Evolutionary conservation across 331 rosid species (phyloP).

Genomic region (Arachis monticola): DNA sequence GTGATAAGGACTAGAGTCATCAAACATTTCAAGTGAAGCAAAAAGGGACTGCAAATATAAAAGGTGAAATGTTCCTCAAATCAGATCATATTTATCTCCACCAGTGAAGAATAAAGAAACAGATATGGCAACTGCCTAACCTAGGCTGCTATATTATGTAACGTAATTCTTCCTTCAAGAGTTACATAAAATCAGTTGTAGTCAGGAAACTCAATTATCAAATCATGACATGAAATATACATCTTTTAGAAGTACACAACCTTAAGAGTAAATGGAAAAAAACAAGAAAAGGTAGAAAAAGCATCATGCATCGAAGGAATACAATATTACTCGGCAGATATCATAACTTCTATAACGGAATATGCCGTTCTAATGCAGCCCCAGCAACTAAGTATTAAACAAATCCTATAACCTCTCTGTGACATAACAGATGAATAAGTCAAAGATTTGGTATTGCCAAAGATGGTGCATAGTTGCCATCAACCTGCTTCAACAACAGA

Average conservation of each 20-base stretch:
- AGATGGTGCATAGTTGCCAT: neutral
- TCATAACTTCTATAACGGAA: neutral
- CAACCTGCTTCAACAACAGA: neutral
- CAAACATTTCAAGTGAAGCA: neutral
- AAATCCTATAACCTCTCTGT: neutral
- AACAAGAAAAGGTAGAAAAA: no score
- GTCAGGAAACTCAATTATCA: neutral
- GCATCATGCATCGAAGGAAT: neutral
- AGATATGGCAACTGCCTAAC: neutral
- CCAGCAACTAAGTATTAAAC: no score
- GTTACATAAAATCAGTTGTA: neutral
- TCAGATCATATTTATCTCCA: neutral
- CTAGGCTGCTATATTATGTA: neutral
- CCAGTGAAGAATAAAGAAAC: neutral
- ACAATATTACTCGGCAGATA: neutral
- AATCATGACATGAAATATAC: neutral
- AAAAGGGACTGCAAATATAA: neutral
- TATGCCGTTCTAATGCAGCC: no score
- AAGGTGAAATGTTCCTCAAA: neutral
- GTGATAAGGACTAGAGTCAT: neutral
- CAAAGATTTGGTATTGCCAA: neutral
- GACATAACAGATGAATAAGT: neutral
- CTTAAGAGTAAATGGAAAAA: neutral
- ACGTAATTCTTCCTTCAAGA: neutral
- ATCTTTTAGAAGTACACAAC: neutral